phyloP scores from a whole-genome alignment of 257 asterid genomes.

The Anisodus acutangulus region DNA sequence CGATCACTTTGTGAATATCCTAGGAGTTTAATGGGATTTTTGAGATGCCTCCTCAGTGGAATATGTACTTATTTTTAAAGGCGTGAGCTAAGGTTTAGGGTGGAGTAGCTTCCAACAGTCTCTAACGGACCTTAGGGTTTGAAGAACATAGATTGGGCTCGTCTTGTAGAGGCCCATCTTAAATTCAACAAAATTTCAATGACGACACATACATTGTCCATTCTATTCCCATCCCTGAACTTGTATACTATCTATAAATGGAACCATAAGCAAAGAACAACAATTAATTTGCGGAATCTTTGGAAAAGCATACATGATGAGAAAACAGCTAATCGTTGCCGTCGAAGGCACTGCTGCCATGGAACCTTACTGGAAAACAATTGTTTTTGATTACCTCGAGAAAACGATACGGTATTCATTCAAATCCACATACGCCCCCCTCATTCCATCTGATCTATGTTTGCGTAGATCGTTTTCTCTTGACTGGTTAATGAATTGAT shows the following conservation, averaged over 20 bases:
- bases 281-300: neutral
- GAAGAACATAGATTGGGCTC: neutral
- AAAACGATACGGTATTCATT: conserved; percentile 67
- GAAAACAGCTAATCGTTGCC: conserved; percentile 73
- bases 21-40: neutral
- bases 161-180: neutral
- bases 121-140: neutral
- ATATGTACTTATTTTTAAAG: too few relatives aligned
- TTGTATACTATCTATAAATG: neutral
- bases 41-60: neutral
- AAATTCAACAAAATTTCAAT: neutral
- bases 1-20: neutral
- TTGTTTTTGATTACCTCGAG: conserved; percentile 77
- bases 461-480: conserved; percentile 7
- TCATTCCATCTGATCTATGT: conserved; percentile 27
- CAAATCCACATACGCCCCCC: conserved; percentile 17
- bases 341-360: conserved; percentile 94
- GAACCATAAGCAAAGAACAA: neutral
- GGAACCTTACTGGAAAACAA: conserved; percentile 78
- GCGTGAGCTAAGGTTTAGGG: neutral
- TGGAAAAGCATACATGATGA: conserved; percentile 33
- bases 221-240: neutral
- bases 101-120: too few relatives aligned
- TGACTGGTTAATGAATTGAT: neutral
- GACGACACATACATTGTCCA: neutral